phyloP scores from a whole-genome alignment of 164 flowering plant species.

The Liquidambar formosana region DNA sequence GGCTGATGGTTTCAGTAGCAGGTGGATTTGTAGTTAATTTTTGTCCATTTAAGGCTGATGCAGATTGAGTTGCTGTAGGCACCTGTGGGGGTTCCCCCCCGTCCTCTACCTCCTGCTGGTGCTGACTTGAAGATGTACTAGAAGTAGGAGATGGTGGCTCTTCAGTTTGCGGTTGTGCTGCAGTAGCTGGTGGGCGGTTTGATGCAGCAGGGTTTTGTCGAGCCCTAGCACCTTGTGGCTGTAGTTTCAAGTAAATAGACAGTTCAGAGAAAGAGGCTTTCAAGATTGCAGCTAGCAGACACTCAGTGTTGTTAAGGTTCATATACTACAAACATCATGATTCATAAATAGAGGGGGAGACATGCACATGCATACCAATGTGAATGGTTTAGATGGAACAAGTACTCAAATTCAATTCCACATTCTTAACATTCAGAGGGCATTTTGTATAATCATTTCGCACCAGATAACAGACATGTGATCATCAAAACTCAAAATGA shows the following conservation, averaged over 20 bases:
- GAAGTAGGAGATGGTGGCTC: conserved; percentile 53
- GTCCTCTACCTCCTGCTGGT: conserved; percentile 31
- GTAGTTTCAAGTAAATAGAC: conserved; percentile 16
- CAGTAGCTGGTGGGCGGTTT: conserved; percentile 33
- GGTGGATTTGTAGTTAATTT: conserved; percentile 22
- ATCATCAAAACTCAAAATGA: too few relatives aligned
- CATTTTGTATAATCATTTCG: too few relatives aligned
- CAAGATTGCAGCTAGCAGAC: too few relatives aligned
- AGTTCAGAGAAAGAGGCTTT: too few relatives aligned
- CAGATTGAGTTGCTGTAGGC: conserved; percentile 23
- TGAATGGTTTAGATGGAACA: too few relatives aligned
- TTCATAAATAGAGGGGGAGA: too few relatives aligned
- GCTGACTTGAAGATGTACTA: conserved; percentile 44
- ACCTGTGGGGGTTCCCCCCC: conserved; percentile 30
- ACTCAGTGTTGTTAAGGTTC: too few relatives aligned
- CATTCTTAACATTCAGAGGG: too few relatives aligned
- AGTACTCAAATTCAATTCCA: too few relatives aligned
- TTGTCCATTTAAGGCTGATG: conserved; percentile 24
- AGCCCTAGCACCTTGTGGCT: conserved; percentile 46
- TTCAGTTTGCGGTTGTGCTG: conserved; percentile 26
- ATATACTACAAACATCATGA: too few relatives aligned
- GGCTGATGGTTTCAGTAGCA: conserved; percentile 25
- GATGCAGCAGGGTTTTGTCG: conserved; percentile 39
- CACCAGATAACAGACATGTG: too few relatives aligned
- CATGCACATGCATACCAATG: too few relatives aligned